Conservation (phyloP, 768 basidiomycete genomes). For the Tylopilus balloui region DNA sequence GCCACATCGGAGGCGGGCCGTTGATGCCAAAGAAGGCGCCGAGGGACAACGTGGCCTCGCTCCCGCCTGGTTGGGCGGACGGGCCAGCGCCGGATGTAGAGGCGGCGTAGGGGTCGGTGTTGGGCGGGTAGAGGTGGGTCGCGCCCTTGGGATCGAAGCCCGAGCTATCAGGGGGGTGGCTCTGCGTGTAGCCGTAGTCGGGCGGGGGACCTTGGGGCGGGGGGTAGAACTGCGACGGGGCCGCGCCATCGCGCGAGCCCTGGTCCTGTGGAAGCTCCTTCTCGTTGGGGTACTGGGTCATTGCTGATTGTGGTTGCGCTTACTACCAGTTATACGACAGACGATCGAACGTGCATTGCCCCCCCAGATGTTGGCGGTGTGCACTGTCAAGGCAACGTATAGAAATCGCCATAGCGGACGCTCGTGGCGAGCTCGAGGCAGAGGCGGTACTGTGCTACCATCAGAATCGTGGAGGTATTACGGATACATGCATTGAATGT, state of each 20-base stretch:
- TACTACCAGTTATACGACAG: no score
- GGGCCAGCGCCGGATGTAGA: background rate
- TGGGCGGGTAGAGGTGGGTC: background rate
- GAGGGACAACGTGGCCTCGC: conserved; percentile 12
- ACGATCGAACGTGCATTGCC: background rate
- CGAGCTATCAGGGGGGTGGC: background rate
- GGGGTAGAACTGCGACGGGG: background rate
- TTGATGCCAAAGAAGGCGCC: conserved; percentile 26
- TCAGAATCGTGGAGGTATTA: conserved; percentile 5
- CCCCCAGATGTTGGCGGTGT: background rate
- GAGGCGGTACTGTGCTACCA: conserved; percentile 5
- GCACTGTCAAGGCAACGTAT: background rate
- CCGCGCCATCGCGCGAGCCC: conserved; percentile 2
- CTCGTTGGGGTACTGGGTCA: conserved; percentile 25
- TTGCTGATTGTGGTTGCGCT: conserved; percentile 1
- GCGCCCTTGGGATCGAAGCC: background rate
- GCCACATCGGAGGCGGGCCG: conserved; percentile 27
- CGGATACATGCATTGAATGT: conserved; percentile 12
- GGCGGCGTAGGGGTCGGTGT: background rate
- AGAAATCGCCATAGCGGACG: background rate
- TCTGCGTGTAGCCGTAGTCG: conserved; percentile 6
- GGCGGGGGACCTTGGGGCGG: conserved; percentile 13
- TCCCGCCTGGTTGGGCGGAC: background rate
- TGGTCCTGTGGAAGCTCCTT: conserved; percentile 16
- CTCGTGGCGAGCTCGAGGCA: conserved; percentile 1